A percentile compares a stretch with the other conserved stretches of the same genome.
Evolutionary conservation across 352 stramenopile genomes (phyloP).

Genomic region (Globisporangium mamillatum): DNA sequence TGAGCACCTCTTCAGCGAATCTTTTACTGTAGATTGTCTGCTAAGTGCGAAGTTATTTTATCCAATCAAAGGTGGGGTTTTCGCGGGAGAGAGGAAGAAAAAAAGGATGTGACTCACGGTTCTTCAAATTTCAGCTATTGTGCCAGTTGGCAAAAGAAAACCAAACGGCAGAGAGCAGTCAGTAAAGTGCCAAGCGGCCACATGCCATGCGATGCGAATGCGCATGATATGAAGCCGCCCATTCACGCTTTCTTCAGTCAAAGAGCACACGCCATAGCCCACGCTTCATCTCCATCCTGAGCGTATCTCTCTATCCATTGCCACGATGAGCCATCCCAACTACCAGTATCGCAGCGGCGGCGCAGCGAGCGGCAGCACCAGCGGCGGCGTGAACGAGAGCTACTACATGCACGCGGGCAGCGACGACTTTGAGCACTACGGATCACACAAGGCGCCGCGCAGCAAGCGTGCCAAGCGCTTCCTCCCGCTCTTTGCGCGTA

Average conservation of each 20-base stretch:
- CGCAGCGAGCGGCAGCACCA: background rate
- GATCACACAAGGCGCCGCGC: conserved; percentile 13
- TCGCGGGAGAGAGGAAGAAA: background rate
- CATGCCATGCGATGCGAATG: background rate
- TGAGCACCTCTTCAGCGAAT: too few relatives aligned
- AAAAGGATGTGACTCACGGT: background rate
- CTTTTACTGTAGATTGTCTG: too few relatives aligned
- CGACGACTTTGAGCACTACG: conserved; percentile 13
- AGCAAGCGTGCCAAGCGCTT: conserved; percentile 13
- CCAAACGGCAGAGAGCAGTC: background rate
- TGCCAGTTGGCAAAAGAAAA: background rate
- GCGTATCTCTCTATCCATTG: background rate
- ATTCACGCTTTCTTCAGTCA: conserved; percentile 5
- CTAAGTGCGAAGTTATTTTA: too few relatives aligned
- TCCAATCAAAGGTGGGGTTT: too few relatives aligned
- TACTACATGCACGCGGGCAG: conserved; percentile 23
- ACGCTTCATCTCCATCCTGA: background rate
- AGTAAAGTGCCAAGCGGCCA: background rate
- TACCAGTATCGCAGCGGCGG: conserved; percentile 1
- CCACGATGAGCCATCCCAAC: conserved; percentile 1
- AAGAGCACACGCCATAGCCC: background rate
- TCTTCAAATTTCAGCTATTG: conserved; percentile 4
- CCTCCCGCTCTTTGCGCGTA: conserved; percentile 17
- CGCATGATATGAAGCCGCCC: background rate
- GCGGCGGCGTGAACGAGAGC: conserved; percentile 15